These are phyloP conservation scores for Myriosclerotinia scirpicola DNA, from an alignment of 2,329 filamentous ascomycete species.

Conservation along the genomic window DNA sequence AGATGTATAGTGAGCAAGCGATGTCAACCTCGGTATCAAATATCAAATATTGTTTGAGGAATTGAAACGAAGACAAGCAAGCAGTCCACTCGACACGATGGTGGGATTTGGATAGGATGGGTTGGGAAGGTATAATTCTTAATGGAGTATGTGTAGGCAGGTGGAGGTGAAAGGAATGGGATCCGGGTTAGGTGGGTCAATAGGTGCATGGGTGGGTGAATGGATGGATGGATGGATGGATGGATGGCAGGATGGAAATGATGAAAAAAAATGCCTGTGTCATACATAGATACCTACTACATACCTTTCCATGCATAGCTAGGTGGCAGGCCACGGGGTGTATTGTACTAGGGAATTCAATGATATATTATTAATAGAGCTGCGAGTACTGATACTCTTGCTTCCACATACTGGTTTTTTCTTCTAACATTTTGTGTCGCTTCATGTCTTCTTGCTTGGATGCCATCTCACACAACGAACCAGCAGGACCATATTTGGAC, in stretches of 20 bases:
- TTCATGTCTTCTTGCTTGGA: too few relatives aligned
- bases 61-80: slow-evolving; percentile 9
- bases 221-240: neutral
- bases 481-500: too few relatives aligned
- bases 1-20: slow-evolving; percentile 1
- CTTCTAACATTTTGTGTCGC: too few relatives aligned
- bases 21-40: neutral
- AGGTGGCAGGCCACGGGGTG: too few relatives aligned
- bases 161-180: neutral
- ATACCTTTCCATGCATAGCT: neutral
- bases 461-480: too few relatives aligned
- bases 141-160: slow-evolving; percentile 3
- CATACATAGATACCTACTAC: neutral
- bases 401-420: too few relatives aligned
- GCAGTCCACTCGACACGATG: neutral
- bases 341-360: too few relatives aligned
- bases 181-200: neutral
- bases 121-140: slow-evolving; percentile 14
- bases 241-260: neutral
- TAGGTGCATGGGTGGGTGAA: neutral
- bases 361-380: too few relatives aligned
- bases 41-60: neutral
- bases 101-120: slow-evolving; percentile 11
- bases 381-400: too few relatives aligned
- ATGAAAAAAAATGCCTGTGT: neutral